These are phyloP conservation scores for Phytophthora pini DNA, from an alignment of 352 stramenopile genomes.

Conservation along the genomic window DNA sequence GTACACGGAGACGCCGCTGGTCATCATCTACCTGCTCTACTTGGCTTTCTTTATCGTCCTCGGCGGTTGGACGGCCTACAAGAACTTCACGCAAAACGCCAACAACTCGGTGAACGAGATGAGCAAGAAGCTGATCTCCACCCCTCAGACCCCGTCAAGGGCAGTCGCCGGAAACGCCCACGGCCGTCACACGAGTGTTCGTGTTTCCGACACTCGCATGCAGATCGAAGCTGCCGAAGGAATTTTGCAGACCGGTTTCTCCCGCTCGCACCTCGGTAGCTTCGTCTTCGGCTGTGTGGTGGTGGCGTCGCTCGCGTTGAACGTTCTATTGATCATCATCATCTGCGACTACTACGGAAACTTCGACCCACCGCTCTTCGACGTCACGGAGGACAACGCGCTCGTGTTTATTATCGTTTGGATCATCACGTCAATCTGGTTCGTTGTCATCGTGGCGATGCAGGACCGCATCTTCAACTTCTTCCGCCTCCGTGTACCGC, in stretches of 20 bases:
- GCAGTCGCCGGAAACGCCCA: conserved; percentile 12
- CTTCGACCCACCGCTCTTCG: conserved; percentile 38
- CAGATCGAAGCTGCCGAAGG: conserved; percentile 13
- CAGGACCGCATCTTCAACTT: conserved; percentile 41
- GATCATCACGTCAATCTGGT: conserved; percentile 34
- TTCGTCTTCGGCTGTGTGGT: conserved; percentile 35
- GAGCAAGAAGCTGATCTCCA: conserved; percentile 36
- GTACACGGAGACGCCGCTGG: conserved; percentile 30
- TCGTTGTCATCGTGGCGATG: conserved; percentile 33
- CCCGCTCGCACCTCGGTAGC: conserved; percentile 14
- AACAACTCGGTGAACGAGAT: conserved; percentile 41
- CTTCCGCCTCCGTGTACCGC: conserved; percentile 31
- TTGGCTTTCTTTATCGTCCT: conserved; percentile 42
- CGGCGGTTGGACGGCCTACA: conserved; percentile 27
- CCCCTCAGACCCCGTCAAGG: conserved; percentile 28
- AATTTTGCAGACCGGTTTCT: conserved; percentile 36
- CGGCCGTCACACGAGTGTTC: conserved; percentile 19
- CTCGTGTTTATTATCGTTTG: conserved; percentile 46
- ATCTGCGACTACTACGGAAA: conserved; percentile 47
- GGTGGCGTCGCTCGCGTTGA: conserved; percentile 2
- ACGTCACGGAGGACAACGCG: conserved; percentile 24
- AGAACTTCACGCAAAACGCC: conserved; percentile 25
- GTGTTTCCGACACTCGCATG: conserved; percentile 22
- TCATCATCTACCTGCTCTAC: conserved; percentile 41
- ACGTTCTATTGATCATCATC: conserved; percentile 37